Conservation (phyloP, 805 yeast species). For the Ogataea sp. region DNA sequence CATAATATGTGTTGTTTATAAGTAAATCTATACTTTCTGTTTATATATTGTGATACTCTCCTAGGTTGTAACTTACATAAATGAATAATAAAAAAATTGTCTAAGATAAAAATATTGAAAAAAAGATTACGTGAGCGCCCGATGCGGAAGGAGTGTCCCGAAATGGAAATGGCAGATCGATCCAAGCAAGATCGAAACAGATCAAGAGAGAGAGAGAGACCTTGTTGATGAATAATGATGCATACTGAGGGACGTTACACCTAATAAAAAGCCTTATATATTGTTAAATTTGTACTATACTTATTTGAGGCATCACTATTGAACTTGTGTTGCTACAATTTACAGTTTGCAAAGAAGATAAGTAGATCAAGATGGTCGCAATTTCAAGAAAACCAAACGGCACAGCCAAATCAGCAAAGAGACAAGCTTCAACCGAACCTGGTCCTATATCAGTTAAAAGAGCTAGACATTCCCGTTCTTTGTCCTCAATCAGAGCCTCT, state of each 20-base stretch:
- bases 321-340: too few species aligned
- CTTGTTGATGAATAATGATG: too few species aligned
- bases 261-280: too few species aligned
- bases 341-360: neutral
- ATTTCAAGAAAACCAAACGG: conserved; percentile 23
- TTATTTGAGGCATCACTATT: too few species aligned
- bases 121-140: neutral
- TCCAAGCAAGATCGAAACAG: too few species aligned
- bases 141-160: neutral
- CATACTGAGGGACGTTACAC: too few species aligned
- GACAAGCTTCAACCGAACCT: neutral
- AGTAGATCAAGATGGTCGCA: conserved; percentile 30
- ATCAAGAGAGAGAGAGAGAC: too few species aligned
- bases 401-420: neutral
- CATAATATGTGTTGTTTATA: conserved; percentile 38
- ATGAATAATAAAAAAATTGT: neutral
- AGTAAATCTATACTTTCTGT: too few species aligned
- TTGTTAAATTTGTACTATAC: too few species aligned
- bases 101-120: neutral
- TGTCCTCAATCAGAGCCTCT: conserved; percentile 41
- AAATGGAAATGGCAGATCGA: neutral
- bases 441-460: conserved; percentile 20
- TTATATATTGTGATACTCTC: too few species aligned
- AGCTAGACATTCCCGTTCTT: conserved; percentile 27
- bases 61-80: neutral